phyloP scores from a whole-genome alignment of 805 yeast genomes.

The Kodamaea leandrae region DNA sequence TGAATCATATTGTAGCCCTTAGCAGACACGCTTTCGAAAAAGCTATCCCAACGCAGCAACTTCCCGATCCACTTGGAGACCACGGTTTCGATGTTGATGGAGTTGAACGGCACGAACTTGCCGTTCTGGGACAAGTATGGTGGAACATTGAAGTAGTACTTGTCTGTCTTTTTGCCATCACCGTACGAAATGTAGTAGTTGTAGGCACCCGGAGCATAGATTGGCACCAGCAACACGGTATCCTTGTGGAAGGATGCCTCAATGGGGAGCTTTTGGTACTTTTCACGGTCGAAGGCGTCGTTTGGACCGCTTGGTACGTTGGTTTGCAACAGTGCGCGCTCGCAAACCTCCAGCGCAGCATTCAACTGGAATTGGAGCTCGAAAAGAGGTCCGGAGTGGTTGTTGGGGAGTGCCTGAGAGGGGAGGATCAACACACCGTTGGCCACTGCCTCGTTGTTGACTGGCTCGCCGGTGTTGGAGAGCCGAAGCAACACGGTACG shows the following conservation, averaged over 20 bases:
- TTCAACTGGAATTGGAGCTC: conserved; percentile 60
- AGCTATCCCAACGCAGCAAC: conserved; percentile 58
- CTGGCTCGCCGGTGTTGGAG: conserved; percentile 48
- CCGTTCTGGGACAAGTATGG: conserved; percentile 61
- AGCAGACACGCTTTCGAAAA: conserved; percentile 56
- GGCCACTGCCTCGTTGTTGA: conserved; percentile 29
- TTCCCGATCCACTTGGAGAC: conserved; percentile 92
- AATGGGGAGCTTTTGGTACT: conserved; percentile 51
- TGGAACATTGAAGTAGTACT: conserved; percentile 74
- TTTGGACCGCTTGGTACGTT: conserved; percentile 56
- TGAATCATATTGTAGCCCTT: conserved; percentile 96
- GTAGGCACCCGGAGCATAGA: conserved; percentile 76
- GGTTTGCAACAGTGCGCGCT: conserved; percentile 69
- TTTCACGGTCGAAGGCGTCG: conserved; percentile 52
- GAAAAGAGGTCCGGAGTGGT: conserved; percentile 42
- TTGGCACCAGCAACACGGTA: conserved; percentile 54
- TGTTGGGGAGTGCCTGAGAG: conserved; percentile 35
- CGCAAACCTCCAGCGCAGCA: conserved; percentile 71
- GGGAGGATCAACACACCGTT: conserved; percentile 55
- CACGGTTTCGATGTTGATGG: conserved; percentile 78
- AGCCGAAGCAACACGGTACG: conserved; percentile 33
- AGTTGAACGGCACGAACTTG: conserved; percentile 64
- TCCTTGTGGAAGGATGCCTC: conserved; percentile 64
- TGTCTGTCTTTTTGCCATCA: conserved; percentile 47
- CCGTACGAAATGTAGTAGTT: conserved; percentile 67